These are phyloP conservation scores for Venturiaceae sp. DNA, from an alignment of 2,329 filamentous ascomycete genomes.

Conservation along the genomic window DNA sequence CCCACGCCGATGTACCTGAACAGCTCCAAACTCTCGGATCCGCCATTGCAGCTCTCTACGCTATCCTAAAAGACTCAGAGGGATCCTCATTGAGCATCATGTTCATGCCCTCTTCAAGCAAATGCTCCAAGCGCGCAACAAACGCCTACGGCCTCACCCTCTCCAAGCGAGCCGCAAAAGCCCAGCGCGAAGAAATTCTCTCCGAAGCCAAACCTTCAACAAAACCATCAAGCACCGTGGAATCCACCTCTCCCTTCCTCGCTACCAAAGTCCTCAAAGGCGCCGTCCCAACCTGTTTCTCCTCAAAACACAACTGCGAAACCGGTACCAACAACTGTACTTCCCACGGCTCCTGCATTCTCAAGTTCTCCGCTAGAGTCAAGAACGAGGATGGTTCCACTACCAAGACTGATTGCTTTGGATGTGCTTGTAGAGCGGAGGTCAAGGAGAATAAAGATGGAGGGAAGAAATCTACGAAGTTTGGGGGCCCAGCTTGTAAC, in stretches of 20 bases:
- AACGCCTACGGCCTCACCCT: constrained; percentile 25
- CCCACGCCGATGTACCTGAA: not conserved
- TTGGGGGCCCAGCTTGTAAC: constrained; percentile 79
- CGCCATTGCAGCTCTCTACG: not conserved
- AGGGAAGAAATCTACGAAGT: constrained; percentile 55
- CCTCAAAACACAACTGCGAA: constrained; percentile 57
- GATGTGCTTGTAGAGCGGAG: constrained; percentile 64
- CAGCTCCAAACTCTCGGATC: not conserved
- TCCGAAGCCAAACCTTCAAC: not conserved
- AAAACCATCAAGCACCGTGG: not conserved
- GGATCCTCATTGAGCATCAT: constrained; percentile 2
- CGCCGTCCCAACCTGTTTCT: constrained; percentile 66
- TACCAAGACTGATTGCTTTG: constrained; percentile 50
- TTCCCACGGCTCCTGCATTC: constrained; percentile 66
- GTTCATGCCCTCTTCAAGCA: constrained; percentile 17
- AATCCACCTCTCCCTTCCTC: not conserved
- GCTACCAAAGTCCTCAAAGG: constrained; percentile 18
- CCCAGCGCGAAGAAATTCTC: not conserved
- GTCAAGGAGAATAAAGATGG: constrained; percentile 38
- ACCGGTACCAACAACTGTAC: constrained; percentile 69
- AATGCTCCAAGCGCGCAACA: constrained; percentile 20
- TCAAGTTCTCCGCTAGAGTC: constrained; percentile 48
- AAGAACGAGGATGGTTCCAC: constrained; percentile 20
- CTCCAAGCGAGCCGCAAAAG: not conserved
- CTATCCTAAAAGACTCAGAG: not conserved